phyloP scores from a whole-genome alignment of 2,329 filamentous ascomycete species.

The Aspergillus glaucus region DNA sequence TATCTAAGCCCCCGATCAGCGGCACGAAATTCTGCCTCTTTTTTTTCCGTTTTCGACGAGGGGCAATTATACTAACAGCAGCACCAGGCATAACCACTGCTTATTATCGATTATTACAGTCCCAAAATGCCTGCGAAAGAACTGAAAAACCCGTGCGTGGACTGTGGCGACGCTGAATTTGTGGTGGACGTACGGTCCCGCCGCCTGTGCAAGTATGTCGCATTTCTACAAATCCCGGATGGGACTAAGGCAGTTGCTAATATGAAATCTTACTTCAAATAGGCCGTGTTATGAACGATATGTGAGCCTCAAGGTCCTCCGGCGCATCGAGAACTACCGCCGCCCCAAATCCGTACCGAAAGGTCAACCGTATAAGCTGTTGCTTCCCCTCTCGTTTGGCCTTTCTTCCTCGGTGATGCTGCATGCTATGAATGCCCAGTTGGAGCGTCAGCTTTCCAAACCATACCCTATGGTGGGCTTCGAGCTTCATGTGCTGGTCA shows the following conservation, averaged over 20 bases:
- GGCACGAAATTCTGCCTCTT: conserved; percentile 13
- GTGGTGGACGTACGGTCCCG: conserved; percentile 53
- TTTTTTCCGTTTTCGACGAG: conserved; percentile 5
- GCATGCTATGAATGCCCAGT: conserved; percentile 65
- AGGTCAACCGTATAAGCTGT: conserved; percentile 49
- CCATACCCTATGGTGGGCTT: conserved; percentile 59
- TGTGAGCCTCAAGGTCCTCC: conserved; percentile 70
- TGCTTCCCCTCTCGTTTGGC: conserved; percentile 78
- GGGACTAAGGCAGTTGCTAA: conserved; percentile 8
- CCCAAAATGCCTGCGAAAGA: conserved; percentile 29
- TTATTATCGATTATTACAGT: not conserved
- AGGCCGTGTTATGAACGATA: conserved; percentile 74
- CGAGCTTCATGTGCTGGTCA: conserved; percentile 47
- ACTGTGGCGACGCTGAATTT: conserved; percentile 49
- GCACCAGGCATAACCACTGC: not conserved
- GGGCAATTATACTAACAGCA: not conserved
- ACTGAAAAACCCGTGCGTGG: conserved; percentile 42
- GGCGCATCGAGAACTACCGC: conserved; percentile 65
- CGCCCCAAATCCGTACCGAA: conserved; percentile 31
- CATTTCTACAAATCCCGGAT: conserved; percentile 1
- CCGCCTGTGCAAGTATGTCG: conserved; percentile 52
- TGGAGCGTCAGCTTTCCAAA: conserved; percentile 58
- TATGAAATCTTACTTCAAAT: conserved; percentile 1
- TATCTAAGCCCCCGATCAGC: conserved; percentile 20
- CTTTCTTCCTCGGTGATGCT: conserved; percentile 72